A percentile compares a stretch with the other conserved stretches of the same genome.
These are phyloP conservation scores for Cydonia oblonga DNA, from an alignment of 331 rosid species.

Conservation along the genomic window DNA sequence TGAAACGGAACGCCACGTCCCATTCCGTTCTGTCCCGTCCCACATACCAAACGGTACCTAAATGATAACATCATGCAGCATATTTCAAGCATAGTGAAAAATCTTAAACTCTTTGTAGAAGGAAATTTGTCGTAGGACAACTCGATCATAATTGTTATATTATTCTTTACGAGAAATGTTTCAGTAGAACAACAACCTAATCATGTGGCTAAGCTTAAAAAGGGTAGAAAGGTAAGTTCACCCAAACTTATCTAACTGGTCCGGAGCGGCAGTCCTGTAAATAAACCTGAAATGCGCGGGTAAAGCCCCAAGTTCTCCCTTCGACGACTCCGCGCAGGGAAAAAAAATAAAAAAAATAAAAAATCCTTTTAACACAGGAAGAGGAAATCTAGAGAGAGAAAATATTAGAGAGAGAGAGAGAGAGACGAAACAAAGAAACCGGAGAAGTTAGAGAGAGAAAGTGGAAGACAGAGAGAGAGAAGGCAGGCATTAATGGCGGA, in stretches of 20 bases:
- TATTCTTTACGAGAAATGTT: no score
- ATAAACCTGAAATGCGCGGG: not conserved
- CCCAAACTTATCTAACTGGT: not conserved
- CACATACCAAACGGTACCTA: no score
- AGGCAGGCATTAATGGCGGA: conserved; percentile 73
- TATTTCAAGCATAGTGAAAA: no score
- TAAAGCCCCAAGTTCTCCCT: not conserved
- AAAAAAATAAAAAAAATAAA: not conserved
- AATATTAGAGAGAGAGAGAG: not conserved
- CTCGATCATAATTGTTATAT: no score
- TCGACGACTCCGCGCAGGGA: conserved; percentile 27
- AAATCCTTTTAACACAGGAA: not conserved
- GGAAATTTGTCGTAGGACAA: no score
- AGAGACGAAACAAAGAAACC: not conserved
- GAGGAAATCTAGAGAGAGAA: conserved; percentile 6
- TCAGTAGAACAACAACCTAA: no score
- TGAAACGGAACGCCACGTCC: no score
- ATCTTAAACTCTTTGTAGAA: no score
- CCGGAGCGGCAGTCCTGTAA: conserved; percentile 28
- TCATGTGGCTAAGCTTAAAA: not conserved
- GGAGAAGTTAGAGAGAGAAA: conserved; percentile 1
- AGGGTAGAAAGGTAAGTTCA: not conserved
- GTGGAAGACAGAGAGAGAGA: conserved; percentile 6
- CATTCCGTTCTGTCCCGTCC: no score
- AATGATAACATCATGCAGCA: no score